Evolutionary conservation across 345 rosid species (phyloP).

Genomic region (Nephelium lappaceum): DNA sequence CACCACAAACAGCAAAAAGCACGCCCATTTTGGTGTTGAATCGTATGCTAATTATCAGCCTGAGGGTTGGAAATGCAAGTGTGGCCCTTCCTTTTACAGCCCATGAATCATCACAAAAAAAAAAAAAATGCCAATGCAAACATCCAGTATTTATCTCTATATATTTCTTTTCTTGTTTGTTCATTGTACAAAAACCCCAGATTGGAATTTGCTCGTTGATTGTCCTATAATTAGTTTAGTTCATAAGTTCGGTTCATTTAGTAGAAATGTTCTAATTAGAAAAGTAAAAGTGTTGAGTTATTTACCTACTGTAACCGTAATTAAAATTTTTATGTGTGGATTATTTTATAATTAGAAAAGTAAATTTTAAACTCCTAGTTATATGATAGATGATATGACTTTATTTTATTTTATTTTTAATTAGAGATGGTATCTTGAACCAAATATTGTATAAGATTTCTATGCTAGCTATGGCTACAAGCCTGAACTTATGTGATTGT

Average conservation of each 20-base stretch:
- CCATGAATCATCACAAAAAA: conserved; percentile 39
- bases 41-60: conserved; percentile 84
- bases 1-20: conserved; percentile 34
- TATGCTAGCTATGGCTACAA: no score
- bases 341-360: no score
- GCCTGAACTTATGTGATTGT: no score
- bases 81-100: conserved; percentile 56
- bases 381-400: no score
- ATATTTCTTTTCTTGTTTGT: not conserved
- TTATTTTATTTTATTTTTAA: no score
- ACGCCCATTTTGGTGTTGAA: conserved; percentile 38
- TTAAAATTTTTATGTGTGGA: not conserved
- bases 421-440: no score
- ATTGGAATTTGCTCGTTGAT: no score
- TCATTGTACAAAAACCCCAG: not conserved
- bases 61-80: conserved; percentile 88
- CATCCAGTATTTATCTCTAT: not conserved
- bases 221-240: no score
- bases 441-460: no score
- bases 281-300: not conserved
- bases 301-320: not conserved
- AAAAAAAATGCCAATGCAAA: not conserved
- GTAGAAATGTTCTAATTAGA: not conserved
- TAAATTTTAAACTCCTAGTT: no score
- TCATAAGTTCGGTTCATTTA: no score